Conservation (phyloP, 352 stramenopile species). For the Phytophthora aleatoria region DNA sequence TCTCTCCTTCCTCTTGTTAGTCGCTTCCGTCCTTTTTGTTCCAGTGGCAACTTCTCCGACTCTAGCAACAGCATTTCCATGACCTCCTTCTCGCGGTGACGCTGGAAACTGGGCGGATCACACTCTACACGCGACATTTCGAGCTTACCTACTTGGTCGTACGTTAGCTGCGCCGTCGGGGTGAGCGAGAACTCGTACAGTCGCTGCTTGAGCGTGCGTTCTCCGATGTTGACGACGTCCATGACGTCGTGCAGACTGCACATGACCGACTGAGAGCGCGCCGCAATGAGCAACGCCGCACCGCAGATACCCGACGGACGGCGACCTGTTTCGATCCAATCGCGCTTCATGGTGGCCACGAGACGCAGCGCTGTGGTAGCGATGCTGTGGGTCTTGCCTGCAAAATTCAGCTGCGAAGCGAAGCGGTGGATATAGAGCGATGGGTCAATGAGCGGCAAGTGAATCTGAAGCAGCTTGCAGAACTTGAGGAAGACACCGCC, state of each 20-base stretch:
- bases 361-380: constrained; percentile 95
- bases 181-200: constrained; percentile 98
- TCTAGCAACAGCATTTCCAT: constrained; percentile 92
- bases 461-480: constrained; percentile 94
- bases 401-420: constrained; percentile 97
- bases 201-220: constrained; percentile 95
- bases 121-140: constrained; percentile 89
- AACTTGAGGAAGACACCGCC: constrained; percentile 91
- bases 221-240: constrained; percentile 96
- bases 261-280: constrained; percentile 94
- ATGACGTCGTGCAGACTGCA: constrained; percentile 86
- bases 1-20: constrained; percentile 21
- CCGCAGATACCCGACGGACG: constrained; percentile 97
- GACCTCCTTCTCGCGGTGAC: constrained; percentile 84
- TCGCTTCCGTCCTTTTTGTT: constrained; percentile 43
- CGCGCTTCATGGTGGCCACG: constrained; percentile 97
- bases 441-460: constrained; percentile 98
- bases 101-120: constrained; percentile 90
- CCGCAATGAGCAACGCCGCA: constrained; percentile 96
- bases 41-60: constrained; percentile 63
- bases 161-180: constrained; percentile 93
- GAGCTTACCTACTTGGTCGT: constrained; percentile 94
- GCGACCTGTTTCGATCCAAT: constrained; percentile 98
- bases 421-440: constrained; percentile 99
- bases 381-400: constrained; percentile 93